Evolutionary conservation across 495 filamentous ascomycete species (phyloP).

Genomic region (Aspergillus steynii): DNA sequence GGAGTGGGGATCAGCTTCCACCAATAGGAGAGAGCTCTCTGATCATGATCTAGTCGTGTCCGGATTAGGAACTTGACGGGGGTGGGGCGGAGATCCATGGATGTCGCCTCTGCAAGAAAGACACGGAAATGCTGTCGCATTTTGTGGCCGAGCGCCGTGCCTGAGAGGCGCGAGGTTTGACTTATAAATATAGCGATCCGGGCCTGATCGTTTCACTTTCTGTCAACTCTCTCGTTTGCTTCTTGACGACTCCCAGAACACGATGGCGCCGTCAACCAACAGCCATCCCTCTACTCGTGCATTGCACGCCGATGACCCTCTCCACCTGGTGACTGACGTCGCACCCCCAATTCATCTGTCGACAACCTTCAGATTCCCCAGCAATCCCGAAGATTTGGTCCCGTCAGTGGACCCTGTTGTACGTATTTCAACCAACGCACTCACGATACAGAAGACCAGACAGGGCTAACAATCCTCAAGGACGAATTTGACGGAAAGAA

Average conservation of each 20-base stretch:
- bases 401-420: constrained; percentile 34
- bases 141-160: background rate
- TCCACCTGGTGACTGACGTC: constrained; percentile 65
- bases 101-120: background rate
- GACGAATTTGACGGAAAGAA: constrained; percentile 23
- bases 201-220: background rate
- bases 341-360: constrained; percentile 81
- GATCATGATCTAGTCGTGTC: background rate
- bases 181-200: background rate
- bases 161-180: background rate
- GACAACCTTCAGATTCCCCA: constrained; percentile 76
- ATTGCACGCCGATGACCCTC: constrained; percentile 77
- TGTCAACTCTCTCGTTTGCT: background rate
- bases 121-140: background rate
- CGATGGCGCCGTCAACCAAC: constrained; percentile 10
- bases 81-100: constrained; percentile 8
- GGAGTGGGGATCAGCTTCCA: background rate
- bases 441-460: background rate
- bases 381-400: constrained; percentile 58
- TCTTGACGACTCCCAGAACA: background rate
- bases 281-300: constrained; percentile 54
- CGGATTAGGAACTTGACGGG: constrained; percentile 21
- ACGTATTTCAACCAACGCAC: constrained; percentile 2
- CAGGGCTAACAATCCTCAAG: constrained; percentile 4
- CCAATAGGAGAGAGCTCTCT: background rate